phyloP scores from a whole-genome alignment of 345 rosid genomes.

The Rhodamnia rubescens region DNA sequence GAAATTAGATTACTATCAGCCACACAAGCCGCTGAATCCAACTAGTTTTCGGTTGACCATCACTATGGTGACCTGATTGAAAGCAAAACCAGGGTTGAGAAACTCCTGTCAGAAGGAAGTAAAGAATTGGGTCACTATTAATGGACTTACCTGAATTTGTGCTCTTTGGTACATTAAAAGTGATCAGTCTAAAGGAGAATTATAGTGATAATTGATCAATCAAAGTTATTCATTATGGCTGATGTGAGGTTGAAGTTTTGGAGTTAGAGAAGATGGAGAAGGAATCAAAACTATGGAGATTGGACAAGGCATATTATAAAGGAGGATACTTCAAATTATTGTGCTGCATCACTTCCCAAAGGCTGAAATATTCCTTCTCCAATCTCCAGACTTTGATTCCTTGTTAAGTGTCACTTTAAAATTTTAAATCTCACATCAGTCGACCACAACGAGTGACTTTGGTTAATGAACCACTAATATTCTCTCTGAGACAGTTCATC shows the following conservation, averaged over 20 bases:
- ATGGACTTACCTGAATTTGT: background rate
- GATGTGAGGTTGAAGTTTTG: background rate
- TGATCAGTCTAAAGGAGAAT: background rate
- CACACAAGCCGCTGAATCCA: background rate
- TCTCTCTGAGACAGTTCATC: background rate
- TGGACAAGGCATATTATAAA: background rate
- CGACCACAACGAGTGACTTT: background rate
- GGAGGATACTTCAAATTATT: background rate
- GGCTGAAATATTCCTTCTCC: background rate
- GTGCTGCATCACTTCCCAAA: background rate
- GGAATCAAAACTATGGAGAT: background rate
- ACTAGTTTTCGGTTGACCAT: background rate
- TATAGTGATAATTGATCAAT: background rate
- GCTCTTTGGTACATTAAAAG: rapidly evolving
- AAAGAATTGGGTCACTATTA: background rate
- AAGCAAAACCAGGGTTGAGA: background rate
- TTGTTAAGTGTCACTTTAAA: background rate
- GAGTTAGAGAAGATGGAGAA: background rate
- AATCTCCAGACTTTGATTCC: background rate
- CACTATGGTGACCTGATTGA: background rate
- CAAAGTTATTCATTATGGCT: background rate
- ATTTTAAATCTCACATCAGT: background rate
- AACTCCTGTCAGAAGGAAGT: background rate
- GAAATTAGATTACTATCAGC: background rate
- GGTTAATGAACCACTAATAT: background rate